Evolutionary conservation across 2,329 filamentous ascomycete genomes (phyloP).

Genomic region (Aspergillus latus): DNA sequence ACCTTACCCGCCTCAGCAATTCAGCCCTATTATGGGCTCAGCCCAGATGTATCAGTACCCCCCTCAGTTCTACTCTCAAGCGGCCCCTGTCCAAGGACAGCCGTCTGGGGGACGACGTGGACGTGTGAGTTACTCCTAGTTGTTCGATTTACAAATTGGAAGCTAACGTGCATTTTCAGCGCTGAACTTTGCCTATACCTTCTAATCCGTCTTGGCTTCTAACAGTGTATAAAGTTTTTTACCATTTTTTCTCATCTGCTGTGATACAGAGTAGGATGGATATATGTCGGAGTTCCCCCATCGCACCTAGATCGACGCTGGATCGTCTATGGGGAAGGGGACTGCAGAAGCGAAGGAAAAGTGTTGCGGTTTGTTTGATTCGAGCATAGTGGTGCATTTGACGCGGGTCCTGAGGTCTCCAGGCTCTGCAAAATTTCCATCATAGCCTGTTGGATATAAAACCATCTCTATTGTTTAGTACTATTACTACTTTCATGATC

Average conservation of each 20-base stretch:
- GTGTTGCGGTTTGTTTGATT: slow-evolving; percentile 22
- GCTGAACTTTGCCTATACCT: slow-evolving; percentile 32
- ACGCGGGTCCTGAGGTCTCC: background rate
- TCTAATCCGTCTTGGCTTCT: slow-evolving; percentile 29
- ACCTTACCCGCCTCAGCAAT: slow-evolving; percentile 46
- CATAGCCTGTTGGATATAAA: slow-evolving; percentile 22
- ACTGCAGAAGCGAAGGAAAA: slow-evolving; percentile 25
- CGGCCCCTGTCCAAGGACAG: slow-evolving; percentile 46
- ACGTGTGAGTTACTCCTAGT: slow-evolving; percentile 47
- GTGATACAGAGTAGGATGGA: slow-evolving; percentile 35
- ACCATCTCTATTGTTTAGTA: slow-evolving; percentile 17
- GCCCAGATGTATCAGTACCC: slow-evolving; percentile 55
- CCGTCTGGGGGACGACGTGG: slow-evolving; percentile 53
- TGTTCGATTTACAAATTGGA: background rate
- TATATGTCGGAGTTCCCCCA: slow-evolving; percentile 34
- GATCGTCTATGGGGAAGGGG: slow-evolving; percentile 38
- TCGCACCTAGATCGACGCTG: slow-evolving; percentile 40
- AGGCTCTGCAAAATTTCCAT: background rate
- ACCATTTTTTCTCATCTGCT: slow-evolving; percentile 20
- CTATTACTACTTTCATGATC: slow-evolving; percentile 15
- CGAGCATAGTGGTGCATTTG: slow-evolving; percentile 20
- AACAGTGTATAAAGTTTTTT: slow-evolving; percentile 40
- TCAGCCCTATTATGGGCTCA: slow-evolving; percentile 45
- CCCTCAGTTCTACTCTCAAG: slow-evolving; percentile 50
- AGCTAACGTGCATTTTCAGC: slow-evolving; percentile 26